A percentile compares a stretch with the other conserved stretches of the same genome.
Conservation (phyloP, 2,329 filamentous ascomycete genomes). For the Chalara sp. region DNA sequence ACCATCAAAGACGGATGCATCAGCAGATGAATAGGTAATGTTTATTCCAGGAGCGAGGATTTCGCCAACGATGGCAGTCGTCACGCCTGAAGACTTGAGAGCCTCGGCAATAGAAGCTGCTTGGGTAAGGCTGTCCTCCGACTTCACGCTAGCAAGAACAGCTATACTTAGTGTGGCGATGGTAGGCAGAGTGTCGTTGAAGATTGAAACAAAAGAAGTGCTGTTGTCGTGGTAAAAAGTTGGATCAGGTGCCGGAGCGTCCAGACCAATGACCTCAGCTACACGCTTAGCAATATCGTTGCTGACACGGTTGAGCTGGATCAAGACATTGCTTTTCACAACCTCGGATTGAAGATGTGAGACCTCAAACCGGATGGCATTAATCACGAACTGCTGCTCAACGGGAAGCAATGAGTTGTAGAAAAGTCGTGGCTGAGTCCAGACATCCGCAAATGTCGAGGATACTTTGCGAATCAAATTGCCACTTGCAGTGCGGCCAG, state of each 20-base stretch:
- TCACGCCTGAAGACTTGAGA: constrained; percentile 44
- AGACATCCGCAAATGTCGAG: constrained; percentile 60
- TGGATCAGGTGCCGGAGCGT: constrained; percentile 49
- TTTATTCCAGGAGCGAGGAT: constrained; percentile 46
- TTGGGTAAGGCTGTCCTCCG: constrained; percentile 36
- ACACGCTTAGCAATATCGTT: constrained; percentile 62
- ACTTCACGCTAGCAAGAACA: constrained; percentile 45
- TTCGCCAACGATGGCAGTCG: constrained; percentile 56
- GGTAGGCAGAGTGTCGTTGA: constrained; percentile 47
- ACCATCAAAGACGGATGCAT: constrained; percentile 57
- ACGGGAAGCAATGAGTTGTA: constrained; percentile 61
- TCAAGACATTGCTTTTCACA: constrained; percentile 60
- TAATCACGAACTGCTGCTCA: constrained; percentile 66
- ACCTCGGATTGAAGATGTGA: constrained; percentile 49
- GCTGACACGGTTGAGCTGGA: constrained; percentile 60
- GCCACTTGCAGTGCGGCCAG: constrained; percentile 44
- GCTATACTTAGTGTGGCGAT: constrained; percentile 59
- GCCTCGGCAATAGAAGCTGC: constrained; percentile 41
- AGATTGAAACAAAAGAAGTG: constrained; percentile 53
- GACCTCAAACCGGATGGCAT: constrained; percentile 66
- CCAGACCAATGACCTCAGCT: constrained; percentile 50
- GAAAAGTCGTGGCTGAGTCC: constrained; percentile 66
- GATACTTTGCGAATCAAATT: constrained; percentile 50
- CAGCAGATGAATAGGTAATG: constrained; percentile 57
- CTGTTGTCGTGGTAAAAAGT: constrained; percentile 65